A percentile compares a stretch with the other conserved stretches of the same genome.
Evolutionary conservation across 176 grass and related monocot species (phyloP).

Genomic region (Hordeum vulgare): MorexV3_pseudomolecules_assembly NC_058519.1:106097505-106098004

Average conservation of each 20-base stretch:
- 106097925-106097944: not conserved
- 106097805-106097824: conserved; percentile 25
- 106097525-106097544: conserved; percentile 48
- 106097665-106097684: conserved; percentile 31
- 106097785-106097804: conserved; percentile 25
- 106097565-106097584: conserved; percentile 1
- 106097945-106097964: not conserved
- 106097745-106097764: conserved; percentile 45
- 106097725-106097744: not conserved
- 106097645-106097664: conserved; percentile 46
- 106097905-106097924: not conserved
- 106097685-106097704: conserved; percentile 32
- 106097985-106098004: not conserved
- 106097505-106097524: conserved; percentile 1
- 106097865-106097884: not conserved
- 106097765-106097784: conserved; percentile 36
- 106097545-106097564: conserved; percentile 31
- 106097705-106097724: not conserved
- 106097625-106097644: conserved; percentile 1
- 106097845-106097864: not conserved
- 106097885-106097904: not conserved
- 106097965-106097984: not conserved
- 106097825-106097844: conserved; percentile 12
- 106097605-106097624: conserved; percentile 38
- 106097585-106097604: conserved; percentile 34